phyloP scores from a whole-genome alignment of 768 basidiomycete species.

The Rhodocollybia butyracea region DNA sequence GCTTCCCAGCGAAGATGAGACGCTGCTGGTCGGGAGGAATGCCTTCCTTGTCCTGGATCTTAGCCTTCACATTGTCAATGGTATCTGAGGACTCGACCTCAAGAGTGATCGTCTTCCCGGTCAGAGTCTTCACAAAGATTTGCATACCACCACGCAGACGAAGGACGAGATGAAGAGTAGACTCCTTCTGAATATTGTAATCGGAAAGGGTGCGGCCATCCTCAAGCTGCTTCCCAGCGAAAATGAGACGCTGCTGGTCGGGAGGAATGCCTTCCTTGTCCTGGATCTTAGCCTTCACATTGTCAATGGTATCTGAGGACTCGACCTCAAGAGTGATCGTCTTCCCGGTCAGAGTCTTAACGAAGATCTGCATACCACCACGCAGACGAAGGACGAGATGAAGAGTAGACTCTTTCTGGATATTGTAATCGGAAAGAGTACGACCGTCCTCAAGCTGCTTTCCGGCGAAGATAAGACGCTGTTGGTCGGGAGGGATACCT shows the following conservation, averaged over 20 bases:
- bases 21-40: conserved; percentile 29
- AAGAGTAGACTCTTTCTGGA: conserved; percentile 73
- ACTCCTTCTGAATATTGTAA: conserved; percentile 70
- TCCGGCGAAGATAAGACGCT: conserved; percentile 73
- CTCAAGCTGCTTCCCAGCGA: conserved; percentile 86
- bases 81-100: conserved; percentile 76
- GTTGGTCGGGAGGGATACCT: conserved; percentile 60
- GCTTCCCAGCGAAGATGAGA: conserved; percentile 79
- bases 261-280: conserved; percentile 63
- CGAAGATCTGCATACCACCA: conserved; percentile 37
- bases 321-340: conserved; percentile 76
- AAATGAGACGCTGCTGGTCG: conserved; percentile 37
- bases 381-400: conserved; percentile 66
- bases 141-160: conserved; percentile 39
- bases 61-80: conserved; percentile 72
- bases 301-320: conserved; percentile 72
- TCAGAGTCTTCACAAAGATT: conserved; percentile 57
- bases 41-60: conserved; percentile 76
- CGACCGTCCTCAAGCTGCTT: conserved; percentile 79
- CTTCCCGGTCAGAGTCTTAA: conserved; percentile 65
- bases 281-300: conserved; percentile 72
- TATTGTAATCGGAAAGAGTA: conserved; percentile 65
- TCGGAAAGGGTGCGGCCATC: conserved; percentile 80
- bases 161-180: conserved; percentile 54
- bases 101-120: conserved; percentile 70